Evolutionary conservation across 1,139 yeast species (phyloP), one percentile per base, ranked within the genome.

Genomic region (Pichia terricola): DNA sequence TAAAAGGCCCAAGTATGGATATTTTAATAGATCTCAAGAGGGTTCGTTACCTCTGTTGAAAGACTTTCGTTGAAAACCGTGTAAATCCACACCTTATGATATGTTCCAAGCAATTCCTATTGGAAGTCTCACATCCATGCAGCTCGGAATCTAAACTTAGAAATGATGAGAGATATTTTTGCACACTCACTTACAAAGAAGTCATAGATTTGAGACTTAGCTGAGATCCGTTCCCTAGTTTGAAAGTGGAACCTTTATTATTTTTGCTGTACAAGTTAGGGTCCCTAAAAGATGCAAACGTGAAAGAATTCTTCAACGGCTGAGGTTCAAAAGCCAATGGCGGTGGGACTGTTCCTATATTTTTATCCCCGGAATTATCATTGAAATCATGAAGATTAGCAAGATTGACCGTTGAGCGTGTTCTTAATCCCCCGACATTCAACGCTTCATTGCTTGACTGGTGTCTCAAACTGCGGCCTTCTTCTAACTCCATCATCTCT

Each of bases 331-430:
- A 35, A 6, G 25, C 25, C 7, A n/a, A 16, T 34, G 35, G 35
- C 25, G 35, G 25, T n/a, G 35, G 25, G 6, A 22, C 25, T 30
- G 32, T 30, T 30, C 7, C 32, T 30, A 30, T 30, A 16, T 16
- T 16, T 16, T 16, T 16, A 16, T 16, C 22, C 22, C 22, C 22
- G 8, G 33, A 30, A 8, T 8, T 30, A 30, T 30, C 33, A 11
- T 30, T 8, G 8, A 8, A 8, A 30, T 30, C 33, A 30, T 11
- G 8, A 8, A 30, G 33, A 30, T 30, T 34, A n/a, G 44, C 49
- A 31, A 54, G 41, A 41, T 47, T 52, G 39, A 47, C 46, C 8
- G 56, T 47, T 8, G 57, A 54, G 26, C 57, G 33, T 1, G 57
- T 54, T 28, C 57, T 43, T 26, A 53, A 40, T 10, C 50, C 49